Percentiles rank a stretch among this genome's conserved stretches.
Conservation (phyloP, 192 early-diverging fungal genomes). For the Glomus cerebriforme region DNA sequence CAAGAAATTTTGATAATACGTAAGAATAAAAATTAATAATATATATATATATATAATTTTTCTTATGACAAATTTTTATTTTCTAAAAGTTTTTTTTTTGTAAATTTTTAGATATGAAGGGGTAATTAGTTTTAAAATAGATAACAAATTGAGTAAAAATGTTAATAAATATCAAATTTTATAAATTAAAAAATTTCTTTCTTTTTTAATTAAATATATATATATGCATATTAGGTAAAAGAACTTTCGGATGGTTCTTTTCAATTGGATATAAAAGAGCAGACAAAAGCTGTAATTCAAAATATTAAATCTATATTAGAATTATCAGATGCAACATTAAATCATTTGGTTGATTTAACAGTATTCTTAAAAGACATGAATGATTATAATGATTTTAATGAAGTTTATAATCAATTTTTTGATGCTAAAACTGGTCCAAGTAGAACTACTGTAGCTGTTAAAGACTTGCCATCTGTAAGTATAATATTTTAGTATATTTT, state of each 20-base stretch:
- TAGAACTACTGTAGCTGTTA: constrained; percentile 67
- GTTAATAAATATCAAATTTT: too few relatives aligned
- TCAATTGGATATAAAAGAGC: constrained; percentile 60
- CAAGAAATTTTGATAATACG: constrained; percentile 61
- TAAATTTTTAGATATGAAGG: constrained; percentile 27
- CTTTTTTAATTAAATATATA: background rate
- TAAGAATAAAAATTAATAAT: constrained; percentile 26
- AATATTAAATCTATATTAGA: constrained; percentile 65
- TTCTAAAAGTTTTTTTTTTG: background rate
- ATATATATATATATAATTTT: too few relatives aligned
- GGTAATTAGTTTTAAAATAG: background rate
- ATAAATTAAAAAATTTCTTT: background rate
- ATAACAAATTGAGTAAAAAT: too few relatives aligned
- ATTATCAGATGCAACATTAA: constrained; percentile 46
- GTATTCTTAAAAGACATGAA: constrained; percentile 72
- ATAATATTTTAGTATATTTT: background rate
- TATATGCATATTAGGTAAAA: constrained; percentile 36
- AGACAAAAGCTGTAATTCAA: constrained; percentile 65
- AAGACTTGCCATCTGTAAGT: constrained; percentile 57
- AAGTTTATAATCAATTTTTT: constrained; percentile 70
- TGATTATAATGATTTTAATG: constrained; percentile 64
- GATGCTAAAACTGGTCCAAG: constrained; percentile 57
- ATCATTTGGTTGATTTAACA: constrained; percentile 69
- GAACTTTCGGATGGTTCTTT: constrained; percentile 55
- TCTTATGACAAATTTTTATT: background rate